phyloP scores from a whole-genome alignment of 1,139 yeast species.

The Yamadazyma oceani region DNA sequence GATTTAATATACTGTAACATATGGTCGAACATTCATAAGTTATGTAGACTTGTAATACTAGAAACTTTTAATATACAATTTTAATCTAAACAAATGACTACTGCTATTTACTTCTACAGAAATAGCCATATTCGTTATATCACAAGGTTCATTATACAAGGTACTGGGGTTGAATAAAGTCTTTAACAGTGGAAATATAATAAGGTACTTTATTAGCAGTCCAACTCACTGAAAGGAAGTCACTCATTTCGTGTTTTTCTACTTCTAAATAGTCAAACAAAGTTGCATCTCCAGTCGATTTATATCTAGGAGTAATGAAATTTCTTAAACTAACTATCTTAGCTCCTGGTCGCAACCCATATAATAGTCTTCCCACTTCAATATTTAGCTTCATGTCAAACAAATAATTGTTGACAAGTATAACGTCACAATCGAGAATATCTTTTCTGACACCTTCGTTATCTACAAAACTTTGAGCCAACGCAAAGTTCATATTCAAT shows the following conservation, averaged over 20 bases:
- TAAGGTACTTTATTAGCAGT: constrained; percentile 83
- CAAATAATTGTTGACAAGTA: constrained; percentile 78
- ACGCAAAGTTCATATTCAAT: constrained; percentile 57
- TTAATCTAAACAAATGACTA: too few relatives aligned
- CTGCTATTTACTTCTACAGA: too few relatives aligned
- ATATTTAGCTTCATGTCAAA: constrained; percentile 73
- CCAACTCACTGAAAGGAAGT: constrained; percentile 80
- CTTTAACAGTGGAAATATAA: constrained; percentile 71
- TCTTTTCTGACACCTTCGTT: constrained; percentile 55
- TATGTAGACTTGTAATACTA: constrained; percentile 8
- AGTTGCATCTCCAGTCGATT: constrained; percentile 56
- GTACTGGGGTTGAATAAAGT: constrained; percentile 31
- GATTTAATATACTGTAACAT: neutral
- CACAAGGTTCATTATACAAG: too few relatives aligned
- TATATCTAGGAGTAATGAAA: constrained; percentile 60
- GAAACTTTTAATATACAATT: constrained; percentile 4
- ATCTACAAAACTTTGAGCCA: constrained; percentile 70
- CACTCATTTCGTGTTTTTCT: constrained; percentile 62
- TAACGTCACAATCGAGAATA: constrained; percentile 64
- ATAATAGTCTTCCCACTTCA: constrained; percentile 64
- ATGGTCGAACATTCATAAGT: neutral
- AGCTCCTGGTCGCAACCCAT: constrained; percentile 68
- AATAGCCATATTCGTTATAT: too few relatives aligned
- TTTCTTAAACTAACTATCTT: constrained; percentile 78
- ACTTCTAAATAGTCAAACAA: constrained; percentile 64